phyloP scores from a whole-genome alignment of 805 yeast species.

The Pichia deserticola region DNA sequence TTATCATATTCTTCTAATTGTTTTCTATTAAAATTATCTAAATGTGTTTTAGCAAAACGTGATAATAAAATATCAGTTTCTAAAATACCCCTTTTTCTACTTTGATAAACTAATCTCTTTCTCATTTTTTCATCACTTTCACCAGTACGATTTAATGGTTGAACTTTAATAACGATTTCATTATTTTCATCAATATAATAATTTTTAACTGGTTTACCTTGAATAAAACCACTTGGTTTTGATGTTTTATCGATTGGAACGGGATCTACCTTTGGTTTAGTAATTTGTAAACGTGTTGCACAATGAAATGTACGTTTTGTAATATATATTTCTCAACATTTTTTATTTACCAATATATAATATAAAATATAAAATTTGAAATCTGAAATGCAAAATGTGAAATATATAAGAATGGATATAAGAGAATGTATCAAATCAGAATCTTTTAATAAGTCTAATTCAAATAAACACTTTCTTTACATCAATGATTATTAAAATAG shows the following conservation, averaged over 20 bases:
- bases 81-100: slow-evolving; percentile 89
- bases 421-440: too few species aligned
- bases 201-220: slow-evolving; percentile 17
- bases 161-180: slow-evolving; percentile 54
- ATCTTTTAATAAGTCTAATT: too few species aligned
- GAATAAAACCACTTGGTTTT: slow-evolving; percentile 14
- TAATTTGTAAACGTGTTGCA: not conserved
- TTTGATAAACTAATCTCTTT: slow-evolving; percentile 86
- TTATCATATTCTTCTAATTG: slow-evolving; percentile 81
- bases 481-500: too few species aligned
- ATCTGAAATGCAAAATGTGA: not conserved
- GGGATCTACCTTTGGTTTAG: slow-evolving; percentile 8
- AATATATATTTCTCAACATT: not conserved
- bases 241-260: slow-evolving; percentile 7
- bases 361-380: too few species aligned
- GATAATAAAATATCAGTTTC: slow-evolving; percentile 86
- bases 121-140: slow-evolving; percentile 69
- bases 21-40: slow-evolving; percentile 48
- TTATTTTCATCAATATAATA: slow-evolving; percentile 26
- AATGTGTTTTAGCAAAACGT: slow-evolving; percentile 73
- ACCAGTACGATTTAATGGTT: slow-evolving; percentile 70
- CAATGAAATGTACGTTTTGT: slow-evolving; percentile 1
- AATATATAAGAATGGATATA: too few species aligned
- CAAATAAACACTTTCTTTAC: too few species aligned
- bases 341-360: not conserved